Evolutionary conservation across 805 yeast genomes (phyloP), one percentile per base, ranked within the genome.

Genomic region (Starmerella ratchasimensis): DNA sequence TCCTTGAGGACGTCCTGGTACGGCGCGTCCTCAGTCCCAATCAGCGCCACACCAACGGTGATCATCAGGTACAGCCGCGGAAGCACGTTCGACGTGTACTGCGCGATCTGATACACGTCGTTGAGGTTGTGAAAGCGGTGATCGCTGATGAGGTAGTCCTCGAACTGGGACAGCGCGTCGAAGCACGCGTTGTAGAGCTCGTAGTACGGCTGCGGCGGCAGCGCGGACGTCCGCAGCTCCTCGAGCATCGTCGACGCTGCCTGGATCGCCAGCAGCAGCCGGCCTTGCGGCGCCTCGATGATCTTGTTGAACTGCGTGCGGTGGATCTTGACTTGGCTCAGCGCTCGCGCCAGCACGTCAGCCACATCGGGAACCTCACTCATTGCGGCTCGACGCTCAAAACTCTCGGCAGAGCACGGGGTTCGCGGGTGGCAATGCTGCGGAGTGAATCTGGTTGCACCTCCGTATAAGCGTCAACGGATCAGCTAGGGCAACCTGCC

Each of bases 41-140:
- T 74, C 61, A 80, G 84, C 3, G 82, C 83, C 1, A 93, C 74
- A 7, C 98, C 98, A 13, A 90, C 88, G 2, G 93, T 88, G 30
- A 90, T 79, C 96, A 90, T 83, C 60, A 90, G 65, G 55, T 90
- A 90, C 39, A 90, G 63, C 41, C 98, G 68, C 2, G 98, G 98
- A 13, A 90, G 68, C 19, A 90, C 80, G 55, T 83, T 88, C 1
- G 96, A 64, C 1, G 94, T 83, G 54, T 90, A 90, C 58, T 90
- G 97, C 4, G 88, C 96, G 55, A 86, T 65, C 51, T 88, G 97
- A 55, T 90, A 90, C 37, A 90, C 66, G 55, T 90, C 97, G 0
- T 93, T 81, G 37, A 90, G 61, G 53, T 79, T 82, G 50, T 74
- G 74, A 37, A 69, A 67, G 10, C 76, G 74, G 52, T 82, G 86